phyloP scores from a whole-genome alignment of 2,329 filamentous ascomycete genomes.

The Aureobasidium sp. region DNA sequence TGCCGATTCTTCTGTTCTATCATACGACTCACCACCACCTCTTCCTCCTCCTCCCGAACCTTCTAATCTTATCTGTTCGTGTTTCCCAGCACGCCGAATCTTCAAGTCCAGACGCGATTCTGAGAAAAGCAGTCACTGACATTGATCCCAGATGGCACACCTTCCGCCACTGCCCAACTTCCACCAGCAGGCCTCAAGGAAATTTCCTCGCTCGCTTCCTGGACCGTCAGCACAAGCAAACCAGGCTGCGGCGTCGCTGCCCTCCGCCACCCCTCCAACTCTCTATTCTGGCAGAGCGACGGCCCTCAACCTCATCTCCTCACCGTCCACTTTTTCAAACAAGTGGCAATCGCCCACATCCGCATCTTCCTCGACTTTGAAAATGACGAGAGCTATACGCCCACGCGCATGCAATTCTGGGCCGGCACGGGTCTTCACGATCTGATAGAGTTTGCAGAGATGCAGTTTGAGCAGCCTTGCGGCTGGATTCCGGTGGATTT shows the following conservation, averaged over 20 bases:
- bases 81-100: no score
- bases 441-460: slow-evolving; percentile 76
- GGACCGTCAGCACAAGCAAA: slow-evolving; percentile 76
- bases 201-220: slow-evolving; percentile 75
- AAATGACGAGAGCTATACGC: slow-evolving; percentile 92
- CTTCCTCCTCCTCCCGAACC: not conserved
- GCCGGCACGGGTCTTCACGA: slow-evolving; percentile 90
- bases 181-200: slow-evolving; percentile 58
- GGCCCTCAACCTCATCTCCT: slow-evolving; percentile 76
- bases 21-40: not conserved
- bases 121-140: not conserved
- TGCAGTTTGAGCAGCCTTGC: slow-evolving; percentile 69
- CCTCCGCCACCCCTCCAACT: slow-evolving; percentile 64
- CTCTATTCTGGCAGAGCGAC: slow-evolving; percentile 78
- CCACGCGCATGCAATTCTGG: slow-evolving; percentile 81
- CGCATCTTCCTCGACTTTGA: slow-evolving; percentile 86
- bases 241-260: slow-evolving; percentile 72
- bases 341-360: slow-evolving; percentile 69
- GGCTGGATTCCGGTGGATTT: slow-evolving; percentile 88
- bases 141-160: not conserved
- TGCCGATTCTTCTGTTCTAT: not conserved
- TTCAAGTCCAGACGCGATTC: no score
- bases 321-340: slow-evolving; percentile 79
- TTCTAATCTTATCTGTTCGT: no score
- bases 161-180: slow-evolving; percentile 14